phyloP scores from a whole-genome alignment of 768 basidiomycete species.

The Pleurotus sapidus region DNA sequence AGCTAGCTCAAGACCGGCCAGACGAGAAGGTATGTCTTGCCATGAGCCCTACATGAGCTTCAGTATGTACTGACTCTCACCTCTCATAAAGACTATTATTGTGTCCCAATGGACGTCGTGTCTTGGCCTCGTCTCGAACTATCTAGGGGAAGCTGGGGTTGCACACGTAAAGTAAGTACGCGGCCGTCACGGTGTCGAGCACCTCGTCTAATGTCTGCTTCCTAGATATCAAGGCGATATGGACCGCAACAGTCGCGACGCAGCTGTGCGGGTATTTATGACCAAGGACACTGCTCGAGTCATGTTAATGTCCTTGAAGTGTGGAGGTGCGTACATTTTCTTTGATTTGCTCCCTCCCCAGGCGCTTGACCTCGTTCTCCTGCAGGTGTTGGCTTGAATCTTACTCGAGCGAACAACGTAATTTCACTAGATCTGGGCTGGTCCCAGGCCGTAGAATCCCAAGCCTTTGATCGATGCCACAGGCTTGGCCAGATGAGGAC shows the following conservation, averaged over 20 bases:
- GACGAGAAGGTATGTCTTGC: constrained; percentile 53
- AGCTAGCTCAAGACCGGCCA: constrained; percentile 42
- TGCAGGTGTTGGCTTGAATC: constrained; percentile 49
- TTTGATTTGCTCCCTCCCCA: background rate
- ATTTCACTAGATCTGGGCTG: constrained; percentile 63
- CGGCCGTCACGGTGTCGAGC: background rate
- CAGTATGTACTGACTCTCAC: too few relatives aligned
- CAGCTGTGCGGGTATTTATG: constrained; percentile 60
- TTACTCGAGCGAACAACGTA: constrained; percentile 63
- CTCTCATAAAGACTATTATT: constrained; percentile 44
- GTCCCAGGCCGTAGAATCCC: constrained; percentile 60
- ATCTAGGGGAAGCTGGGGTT: constrained; percentile 51
- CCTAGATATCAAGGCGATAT: constrained; percentile 60
- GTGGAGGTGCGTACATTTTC: constrained; percentile 46
- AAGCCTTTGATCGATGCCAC: constrained; percentile 61
- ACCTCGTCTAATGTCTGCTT: background rate
- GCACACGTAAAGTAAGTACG: constrained; percentile 49
- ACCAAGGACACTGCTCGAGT: constrained; percentile 50
- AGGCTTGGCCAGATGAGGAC: constrained; percentile 52
- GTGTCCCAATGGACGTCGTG: constrained; percentile 73
- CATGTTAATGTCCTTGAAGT: constrained; percentile 65
- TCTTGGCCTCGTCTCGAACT: constrained; percentile 60
- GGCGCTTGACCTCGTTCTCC: background rate
- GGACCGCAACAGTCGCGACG: constrained; percentile 48
- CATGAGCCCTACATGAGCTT: background rate